A percentile compares a stretch with the other conserved stretches of the same genome.
phyloP scores from a whole-genome alignment of 1,284 basidiomycete genomes.

The Anthracocystis walkeri region DNA sequence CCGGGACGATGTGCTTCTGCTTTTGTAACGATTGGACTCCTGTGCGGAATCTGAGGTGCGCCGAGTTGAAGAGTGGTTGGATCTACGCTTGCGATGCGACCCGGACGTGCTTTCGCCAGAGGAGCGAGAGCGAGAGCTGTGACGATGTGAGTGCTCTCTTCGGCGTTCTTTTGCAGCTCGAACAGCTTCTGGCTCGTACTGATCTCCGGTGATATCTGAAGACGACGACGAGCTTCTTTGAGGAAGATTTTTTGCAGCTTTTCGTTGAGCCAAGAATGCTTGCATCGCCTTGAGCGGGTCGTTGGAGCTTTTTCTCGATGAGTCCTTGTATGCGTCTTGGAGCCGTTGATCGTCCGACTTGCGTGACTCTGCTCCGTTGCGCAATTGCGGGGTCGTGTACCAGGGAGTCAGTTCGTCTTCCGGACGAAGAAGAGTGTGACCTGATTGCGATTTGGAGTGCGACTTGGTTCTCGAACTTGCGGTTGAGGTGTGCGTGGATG shows the following conservation, averaged over 20 bases:
- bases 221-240: not conserved
- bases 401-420: slow-evolving; percentile 59
- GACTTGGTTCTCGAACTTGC: not conserved
- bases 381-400: slow-evolving; percentile 49
- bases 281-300: slow-evolving; percentile 61
- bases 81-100: slow-evolving; percentile 1
- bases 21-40: not conserved
- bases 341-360: slow-evolving; percentile 55
- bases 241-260: slow-evolving; percentile 17
- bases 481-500: not conserved
- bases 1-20: not conserved
- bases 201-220: slow-evolving; percentile 14
- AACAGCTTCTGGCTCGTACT: slow-evolving; percentile 46
- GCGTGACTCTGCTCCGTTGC: slow-evolving; percentile 46
- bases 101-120: not conserved
- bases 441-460: not conserved
- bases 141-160: slow-evolving; percentile 3
- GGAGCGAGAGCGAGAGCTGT: not conserved
- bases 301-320: slow-evolving; percentile 41
- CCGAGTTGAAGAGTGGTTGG: not conserved
- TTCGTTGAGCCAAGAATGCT: slow-evolving; percentile 34
- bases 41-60: not conserved
- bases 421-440: slow-evolving; percentile 27
- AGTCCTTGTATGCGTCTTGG: slow-evolving; percentile 55
- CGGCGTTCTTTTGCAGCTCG: slow-evolving; percentile 21